phyloP scores from a whole-genome alignment of 495 filamentous ascomycete genomes.

The Neurospora sp. region DNA sequence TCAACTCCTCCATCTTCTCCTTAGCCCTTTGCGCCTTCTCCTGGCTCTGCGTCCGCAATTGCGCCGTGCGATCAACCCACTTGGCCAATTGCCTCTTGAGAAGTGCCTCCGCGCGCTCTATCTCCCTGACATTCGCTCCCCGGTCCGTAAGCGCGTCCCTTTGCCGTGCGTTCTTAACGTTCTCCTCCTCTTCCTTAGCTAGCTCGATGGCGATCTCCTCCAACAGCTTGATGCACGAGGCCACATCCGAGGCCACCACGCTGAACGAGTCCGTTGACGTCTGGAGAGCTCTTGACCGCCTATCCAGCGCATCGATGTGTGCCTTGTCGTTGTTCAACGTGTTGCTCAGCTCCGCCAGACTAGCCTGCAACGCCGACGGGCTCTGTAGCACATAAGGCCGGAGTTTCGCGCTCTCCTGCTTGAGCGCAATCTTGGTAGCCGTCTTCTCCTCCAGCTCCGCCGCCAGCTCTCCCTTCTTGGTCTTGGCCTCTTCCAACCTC shows the following conservation, averaged over 20 bases:
- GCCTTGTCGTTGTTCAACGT: conserved; percentile 65
- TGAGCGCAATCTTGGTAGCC: conserved; percentile 43
- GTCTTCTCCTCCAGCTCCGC: conserved; percentile 71
- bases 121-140: conserved; percentile 79
- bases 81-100: conserved; percentile 74
- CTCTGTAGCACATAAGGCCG: conserved; percentile 85
- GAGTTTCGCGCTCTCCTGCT: conserved; percentile 77
- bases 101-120: conserved; percentile 73
- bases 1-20: conserved; percentile 81
- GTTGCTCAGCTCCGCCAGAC: conserved; percentile 71
- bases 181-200: conserved; percentile 82
- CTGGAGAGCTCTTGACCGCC: conserved; percentile 77
- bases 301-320: conserved; percentile 78
- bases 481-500: conserved; percentile 64
- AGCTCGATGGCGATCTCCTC: conserved; percentile 79
- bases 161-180: conserved; percentile 63
- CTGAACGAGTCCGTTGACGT: conserved; percentile 83
- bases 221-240: conserved; percentile 74
- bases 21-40: conserved; percentile 72
- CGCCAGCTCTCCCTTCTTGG: conserved; percentile 61
- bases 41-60: conserved; percentile 62
- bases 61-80: conserved; percentile 76
- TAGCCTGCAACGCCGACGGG: conserved; percentile 68
- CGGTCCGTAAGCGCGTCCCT: conserved; percentile 79
- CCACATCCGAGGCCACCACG: conserved; percentile 72